Evolutionary conservation across 768 basidiomycete species (phyloP), one percentile per base, ranked within the genome.

Genomic region (Hericium alpestre): DNA sequence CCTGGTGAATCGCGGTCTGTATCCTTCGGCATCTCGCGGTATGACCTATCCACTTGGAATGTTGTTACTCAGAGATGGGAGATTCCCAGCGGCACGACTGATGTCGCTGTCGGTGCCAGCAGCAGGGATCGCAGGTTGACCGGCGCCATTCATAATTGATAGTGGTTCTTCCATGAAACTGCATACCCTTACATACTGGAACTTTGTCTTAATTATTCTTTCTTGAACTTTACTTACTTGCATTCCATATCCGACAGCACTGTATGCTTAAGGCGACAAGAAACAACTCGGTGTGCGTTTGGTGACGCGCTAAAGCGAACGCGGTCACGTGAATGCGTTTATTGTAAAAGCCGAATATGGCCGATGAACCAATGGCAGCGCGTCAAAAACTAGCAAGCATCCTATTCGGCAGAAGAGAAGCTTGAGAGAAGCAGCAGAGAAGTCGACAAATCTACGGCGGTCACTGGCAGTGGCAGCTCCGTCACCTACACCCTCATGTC

Each of bases 101-200:
- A 49, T 2, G 67, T 73, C 52, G 52, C 59, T 20, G 67, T 66
- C 15, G 72, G 71, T 39, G 32, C 38, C 58, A 89, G 87, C 65
- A 87, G 85, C 64, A 73, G 86, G 58, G 79, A 88, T 67, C 70
- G 68, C 13, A 74, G 78, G 58, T 64, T 89, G 68, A 68, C 62
- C 9, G 83, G 84, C n/a, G 66, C 62, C 15, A 56, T 74, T 10
- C 25, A 25, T 16, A 53, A 53, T 23, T 39, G 37, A 53, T 4
- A 9, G n/a, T 4, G 0, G 7, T n/a, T 4, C 3, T n/a, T 46
- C 32, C 32, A 32, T 32, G 3, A 32, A 23, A n/a, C n/a, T 46
- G 2, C 20, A n/a, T 46, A 46, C 11, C 4, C 2, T 32, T 10
- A 32, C 1, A 32, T 32, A 32, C 32, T 32, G 7, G 8, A 6